Base-by-base conservation (phyloP, 2,329 filamentous ascomycete genomes). In the Xylariaceae sp. region DNA sequence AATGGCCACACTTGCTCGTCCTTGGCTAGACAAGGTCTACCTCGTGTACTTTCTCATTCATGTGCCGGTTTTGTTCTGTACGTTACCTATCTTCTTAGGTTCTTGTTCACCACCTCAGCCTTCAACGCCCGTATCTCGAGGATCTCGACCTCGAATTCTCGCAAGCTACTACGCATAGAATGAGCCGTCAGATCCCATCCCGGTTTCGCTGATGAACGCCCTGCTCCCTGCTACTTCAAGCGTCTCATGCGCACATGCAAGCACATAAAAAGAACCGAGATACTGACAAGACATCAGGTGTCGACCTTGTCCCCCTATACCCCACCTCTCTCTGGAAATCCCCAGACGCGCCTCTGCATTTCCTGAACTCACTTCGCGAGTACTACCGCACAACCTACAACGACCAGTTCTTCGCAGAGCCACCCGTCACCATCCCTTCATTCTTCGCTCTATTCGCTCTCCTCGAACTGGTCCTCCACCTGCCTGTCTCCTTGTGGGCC, bases 271-370 rank as follows among this genome's bases (percentile, higher is more conserved):
- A n/a, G 19, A 16, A 34, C 22, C 11, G 13, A 18, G 13, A 31
- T 19, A 2, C 15, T 19, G 19, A 19, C 19, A n/a, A 31, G 19
- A 17, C 8, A 33, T 17, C 42, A 79, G 76, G 68, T 49, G 66
- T 79, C 34, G 77, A 81, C 51, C 69, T 76, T 36, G 68, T 76
- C 28, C 65, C 68, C 24, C 66, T 76, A 49, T 79, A 78, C 55
- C 77, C 77, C 1, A 43, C 53, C 2, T 61, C 58, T 37, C 65
- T 79, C 34, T 75, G 68, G 59, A 53, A 61, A 3, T 44, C 63
- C 0, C 53, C 65, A 1, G 62, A 57, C 4, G 57, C 68, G 0
- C 75, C 75, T 0, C 61, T 79, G 6, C 69, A 76, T 56, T 64
- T 69, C 48, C 62, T 78, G 34, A 58, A 66, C 47, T 42, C 60